Base-by-base conservation (phyloP, 1,139 yeast genomes). In the Hyphopichia burtonii region DNA sequence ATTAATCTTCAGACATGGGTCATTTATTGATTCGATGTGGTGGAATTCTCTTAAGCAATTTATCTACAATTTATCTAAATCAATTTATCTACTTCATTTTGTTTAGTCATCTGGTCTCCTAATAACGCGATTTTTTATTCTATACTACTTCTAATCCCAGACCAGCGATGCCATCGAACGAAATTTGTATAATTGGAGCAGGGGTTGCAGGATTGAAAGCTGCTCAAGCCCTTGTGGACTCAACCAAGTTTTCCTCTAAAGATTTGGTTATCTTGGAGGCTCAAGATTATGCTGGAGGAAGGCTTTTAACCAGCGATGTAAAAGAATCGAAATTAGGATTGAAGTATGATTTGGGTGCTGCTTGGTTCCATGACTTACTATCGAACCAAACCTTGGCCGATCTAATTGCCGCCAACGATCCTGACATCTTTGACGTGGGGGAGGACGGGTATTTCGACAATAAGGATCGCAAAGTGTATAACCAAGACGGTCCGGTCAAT, bases 311-410 rank as follows among this genome's bases (percentile, higher is more conserved):
- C n/a, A 66, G 72, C 8, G 63, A 65, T 40, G 49, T 56, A 16
- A 48, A 53, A 1, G 54, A 56, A 35, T 66, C 73, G 12, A 61
- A 61, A 39, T 42, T 66, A 10, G 76, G 74, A 1, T 53, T 55
- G 19, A 42, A 53, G 6, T 83, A 84, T 55, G 96, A 89, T 59
- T 51, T 88, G 17, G 96, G 96, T 0, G 96, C 95, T 0, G 79
- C 91, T 3, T 89, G 96, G 96, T 85, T 86, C 53, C 96, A 89
- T 57, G 96, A 88, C 53, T 80, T 89, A 0, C 64, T 88, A 39
- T 71, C 76, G 35, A 89, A 89, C 55, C 73, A 73, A 5, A 70
- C 86, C 8, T 59, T 73, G 34, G 48, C 57, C 31, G 68, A 68
- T 30, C 53, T 68, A n/a, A 42, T 61, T 6, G 54, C 50, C 2